Evolutionary conservation across 371 early-diverging fungal species (phyloP).

Genomic region (Lichtheimia corymbifera): DNA sequence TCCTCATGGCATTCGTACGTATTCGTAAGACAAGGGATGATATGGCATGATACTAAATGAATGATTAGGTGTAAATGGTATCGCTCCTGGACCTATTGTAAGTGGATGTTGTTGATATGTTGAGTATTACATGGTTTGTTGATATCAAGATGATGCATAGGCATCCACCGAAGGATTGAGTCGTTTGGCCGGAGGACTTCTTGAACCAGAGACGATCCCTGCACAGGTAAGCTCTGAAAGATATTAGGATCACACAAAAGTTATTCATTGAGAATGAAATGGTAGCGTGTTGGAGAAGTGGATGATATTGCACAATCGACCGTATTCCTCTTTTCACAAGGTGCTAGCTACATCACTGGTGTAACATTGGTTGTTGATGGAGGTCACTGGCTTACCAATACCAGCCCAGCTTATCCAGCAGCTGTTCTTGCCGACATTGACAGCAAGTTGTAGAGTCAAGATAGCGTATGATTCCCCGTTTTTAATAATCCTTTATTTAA

Average conservation of each 20-base stretch:
- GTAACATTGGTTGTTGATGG: slow-evolving; percentile 72
- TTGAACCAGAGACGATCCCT: slow-evolving; percentile 26
- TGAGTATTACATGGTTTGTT: neutral
- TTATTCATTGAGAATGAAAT: neutral
- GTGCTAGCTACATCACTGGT: slow-evolving; percentile 62
- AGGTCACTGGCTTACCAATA: slow-evolving; percentile 56
- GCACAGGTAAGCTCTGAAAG: slow-evolving; percentile 24
- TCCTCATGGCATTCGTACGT: slow-evolving; percentile 50
- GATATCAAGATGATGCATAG: neutral
- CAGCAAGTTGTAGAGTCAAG: neutral
- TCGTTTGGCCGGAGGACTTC: slow-evolving; percentile 20
- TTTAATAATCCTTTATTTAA: neutral
- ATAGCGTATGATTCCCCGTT: neutral
- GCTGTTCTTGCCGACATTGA: slow-evolving; percentile 14
- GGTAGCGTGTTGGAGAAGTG: slow-evolving; percentile 55
- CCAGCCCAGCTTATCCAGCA: slow-evolving; percentile 26
- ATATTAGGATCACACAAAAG: neutral
- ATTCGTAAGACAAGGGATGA: neutral
- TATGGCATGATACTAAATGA: neutral
- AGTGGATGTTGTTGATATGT: neutral
- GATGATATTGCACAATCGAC: slow-evolving; percentile 74
- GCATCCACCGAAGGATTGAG: slow-evolving; percentile 1
- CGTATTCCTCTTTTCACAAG: slow-evolving; percentile 70
- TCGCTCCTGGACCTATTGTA: slow-evolving; percentile 54
- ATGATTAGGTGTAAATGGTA: slow-evolving; percentile 27